A percentile compares a stretch with the other conserved stretches of the same genome.
Conservation (phyloP, 495 filamentous ascomycete genomes). For the Elaphomyces granulatus region DNA sequence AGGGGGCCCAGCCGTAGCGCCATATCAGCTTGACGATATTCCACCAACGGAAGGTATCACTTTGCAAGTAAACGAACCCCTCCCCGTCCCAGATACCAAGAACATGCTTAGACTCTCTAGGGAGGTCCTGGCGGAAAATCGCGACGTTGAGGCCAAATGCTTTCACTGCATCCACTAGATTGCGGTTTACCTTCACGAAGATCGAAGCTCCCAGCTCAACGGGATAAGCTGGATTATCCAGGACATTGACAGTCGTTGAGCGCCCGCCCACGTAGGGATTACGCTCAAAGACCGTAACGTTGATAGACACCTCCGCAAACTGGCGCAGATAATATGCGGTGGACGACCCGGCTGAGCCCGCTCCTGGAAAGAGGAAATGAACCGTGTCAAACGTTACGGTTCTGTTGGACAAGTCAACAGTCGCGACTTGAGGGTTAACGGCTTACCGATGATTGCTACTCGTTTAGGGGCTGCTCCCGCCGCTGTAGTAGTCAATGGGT, state of each 20-base stretch:
- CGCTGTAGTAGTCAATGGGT: slow-evolving; percentile 11
- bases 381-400: background rate
- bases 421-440: no score
- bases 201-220: slow-evolving; percentile 87
- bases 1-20: slow-evolving; percentile 71
- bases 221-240: slow-evolving; percentile 50
- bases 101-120: slow-evolving; percentile 25
- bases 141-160: slow-evolving; percentile 49
- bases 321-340: slow-evolving; percentile 68
- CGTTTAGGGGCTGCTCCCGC: slow-evolving; percentile 19
- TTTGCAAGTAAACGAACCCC: slow-evolving; percentile 52
- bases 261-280: slow-evolving; percentile 70
- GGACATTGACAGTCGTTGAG: slow-evolving; percentile 75
- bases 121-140: slow-evolving; percentile 18
- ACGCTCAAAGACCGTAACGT: slow-evolving; percentile 85
- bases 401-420: background rate
- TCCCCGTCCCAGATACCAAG: slow-evolving; percentile 82
- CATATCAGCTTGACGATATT: slow-evolving; percentile 63
- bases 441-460: slow-evolving; percentile 36
- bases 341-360: slow-evolving; percentile 79
- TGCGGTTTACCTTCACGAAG: slow-evolving; percentile 77
- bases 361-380: slow-evolving; percentile 40
- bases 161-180: slow-evolving; percentile 59
- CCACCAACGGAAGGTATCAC: slow-evolving; percentile 56
- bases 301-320: slow-evolving; percentile 45